Evolutionary conservation across 2,329 filamentous ascomycete species (phyloP).

Genomic region (Colletotrichum plurivorum): DNA sequence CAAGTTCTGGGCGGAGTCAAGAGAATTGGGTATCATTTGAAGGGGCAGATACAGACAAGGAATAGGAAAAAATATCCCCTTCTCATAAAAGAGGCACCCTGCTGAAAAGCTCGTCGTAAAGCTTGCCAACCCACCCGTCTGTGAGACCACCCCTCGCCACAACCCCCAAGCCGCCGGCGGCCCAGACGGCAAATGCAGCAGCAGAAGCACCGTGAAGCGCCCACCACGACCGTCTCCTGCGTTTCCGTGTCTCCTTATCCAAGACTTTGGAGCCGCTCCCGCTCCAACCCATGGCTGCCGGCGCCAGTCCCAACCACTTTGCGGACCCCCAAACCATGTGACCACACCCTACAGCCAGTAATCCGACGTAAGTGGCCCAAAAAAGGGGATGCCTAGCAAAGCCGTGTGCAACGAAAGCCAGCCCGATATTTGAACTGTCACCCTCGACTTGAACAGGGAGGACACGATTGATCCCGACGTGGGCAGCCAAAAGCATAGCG

Average conservation of each 20-base stretch:
- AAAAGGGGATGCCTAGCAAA: constrained; percentile 81
- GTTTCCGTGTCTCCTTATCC: constrained; percentile 66
- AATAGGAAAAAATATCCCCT: neutral
- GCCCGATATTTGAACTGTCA: constrained; percentile 86
- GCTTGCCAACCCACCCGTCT: constrained; percentile 83
- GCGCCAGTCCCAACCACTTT: constrained; percentile 81
- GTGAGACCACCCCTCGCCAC: constrained; percentile 80
- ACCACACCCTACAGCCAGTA: constrained; percentile 78
- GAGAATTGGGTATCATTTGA: too few relatives aligned
- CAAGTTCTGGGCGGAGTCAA: too few relatives aligned
- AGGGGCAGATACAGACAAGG: too few relatives aligned
- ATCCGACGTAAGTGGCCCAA: constrained; percentile 77
- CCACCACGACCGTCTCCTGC: constrained; percentile 78
- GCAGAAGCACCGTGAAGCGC: constrained; percentile 76
- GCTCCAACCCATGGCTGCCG: constrained; percentile 65
- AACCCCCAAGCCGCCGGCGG: constrained; percentile 83
- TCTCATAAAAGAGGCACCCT: constrained; percentile 42
- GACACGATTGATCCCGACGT: constrained; percentile 82
- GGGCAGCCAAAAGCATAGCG: constrained; percentile 74
- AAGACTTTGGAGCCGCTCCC: constrained; percentile 57
- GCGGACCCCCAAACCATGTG: constrained; percentile 90
- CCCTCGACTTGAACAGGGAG: constrained; percentile 84
- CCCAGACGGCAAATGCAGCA: constrained; percentile 77
- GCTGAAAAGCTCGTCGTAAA: constrained; percentile 82
- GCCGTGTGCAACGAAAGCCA: constrained; percentile 88